These are phyloP conservation scores for Madurella fahalii DNA, from an alignment of 2,329 filamentous ascomycete species.

Conservation along the genomic window DNA sequence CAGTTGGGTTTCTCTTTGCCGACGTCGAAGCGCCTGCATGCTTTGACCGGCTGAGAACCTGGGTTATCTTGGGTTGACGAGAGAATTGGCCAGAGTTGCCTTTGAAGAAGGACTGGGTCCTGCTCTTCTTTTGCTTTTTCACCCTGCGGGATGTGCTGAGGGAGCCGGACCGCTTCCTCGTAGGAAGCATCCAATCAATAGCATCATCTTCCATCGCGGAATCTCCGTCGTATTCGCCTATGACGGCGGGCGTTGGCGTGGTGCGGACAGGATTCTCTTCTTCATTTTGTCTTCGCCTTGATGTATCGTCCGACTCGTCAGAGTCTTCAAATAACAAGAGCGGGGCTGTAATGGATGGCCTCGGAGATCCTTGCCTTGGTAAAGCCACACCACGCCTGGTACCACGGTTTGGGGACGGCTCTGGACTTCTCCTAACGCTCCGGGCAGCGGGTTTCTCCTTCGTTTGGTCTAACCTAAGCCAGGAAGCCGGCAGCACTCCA, in stretches of 20 bases:
- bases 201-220: conserved; percentile 48
- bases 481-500: conserved; percentile 64
- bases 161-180: conserved; percentile 36
- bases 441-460: conserved; percentile 32
- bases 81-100: conserved; percentile 25
- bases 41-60: conserved; percentile 22
- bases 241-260: background rate
- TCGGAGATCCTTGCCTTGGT: conserved; percentile 35
- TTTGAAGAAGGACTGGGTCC: conserved; percentile 31
- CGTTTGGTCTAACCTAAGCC: conserved; percentile 57
- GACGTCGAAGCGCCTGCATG: conserved; percentile 3
- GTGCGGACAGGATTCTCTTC: background rate
- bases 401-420: conserved; percentile 36
- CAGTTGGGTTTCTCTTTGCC: conserved; percentile 6
- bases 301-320: conserved; percentile 36
- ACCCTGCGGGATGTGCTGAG: conserved; percentile 27
- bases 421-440: conserved; percentile 30
- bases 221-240: conserved; percentile 18
- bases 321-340: conserved; percentile 47
- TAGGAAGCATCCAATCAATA: conserved; percentile 49
- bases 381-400: conserved; percentile 49
- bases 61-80: conserved; percentile 33
- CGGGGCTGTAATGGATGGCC: conserved; percentile 27
- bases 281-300: background rate
- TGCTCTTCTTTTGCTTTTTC: conserved; percentile 30